Percentiles rank a stretch among this genome's conserved stretches.
phyloP scores from a whole-genome alignment of 1,284 basidiomycete species.

The Apiotrichum montevideense region DNA sequence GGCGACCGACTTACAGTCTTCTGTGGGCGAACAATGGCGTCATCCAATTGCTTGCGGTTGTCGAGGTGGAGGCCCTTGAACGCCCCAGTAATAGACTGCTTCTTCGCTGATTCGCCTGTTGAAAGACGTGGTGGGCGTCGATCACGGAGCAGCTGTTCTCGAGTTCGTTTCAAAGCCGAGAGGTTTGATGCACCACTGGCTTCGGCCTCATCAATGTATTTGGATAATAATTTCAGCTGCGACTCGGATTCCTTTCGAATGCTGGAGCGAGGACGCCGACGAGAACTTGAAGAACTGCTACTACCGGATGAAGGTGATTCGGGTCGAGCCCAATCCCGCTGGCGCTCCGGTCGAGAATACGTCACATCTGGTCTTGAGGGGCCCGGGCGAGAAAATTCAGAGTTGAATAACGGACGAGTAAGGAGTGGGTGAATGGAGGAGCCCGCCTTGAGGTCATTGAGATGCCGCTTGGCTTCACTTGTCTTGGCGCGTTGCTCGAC shows the following conservation, averaged over 20 bases:
- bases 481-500: neutral
- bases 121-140: neutral
- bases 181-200: neutral
- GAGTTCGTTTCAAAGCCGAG: too few relatives aligned
- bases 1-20: neutral
- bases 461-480: neutral
- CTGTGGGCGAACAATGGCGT: neutral
- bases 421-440: constrained; percentile 1
- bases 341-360: neutral
- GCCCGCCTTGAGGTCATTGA: constrained; percentile 8
- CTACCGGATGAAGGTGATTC: neutral
- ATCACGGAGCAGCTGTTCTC: neutral
- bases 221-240: neutral
- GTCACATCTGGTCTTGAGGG: neutral
- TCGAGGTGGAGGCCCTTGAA: neutral
- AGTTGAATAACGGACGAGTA: neutral
- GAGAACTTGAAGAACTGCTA: neutral
- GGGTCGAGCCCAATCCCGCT: neutral
- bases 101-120: neutral
- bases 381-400: neutral
- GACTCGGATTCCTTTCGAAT: neutral
- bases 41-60: neutral
- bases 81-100: neutral
- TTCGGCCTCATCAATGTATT: neutral
- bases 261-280: neutral